Base-by-base conservation (phyloP, 257 asterid species). In the Mentha longifolia region DNA sequence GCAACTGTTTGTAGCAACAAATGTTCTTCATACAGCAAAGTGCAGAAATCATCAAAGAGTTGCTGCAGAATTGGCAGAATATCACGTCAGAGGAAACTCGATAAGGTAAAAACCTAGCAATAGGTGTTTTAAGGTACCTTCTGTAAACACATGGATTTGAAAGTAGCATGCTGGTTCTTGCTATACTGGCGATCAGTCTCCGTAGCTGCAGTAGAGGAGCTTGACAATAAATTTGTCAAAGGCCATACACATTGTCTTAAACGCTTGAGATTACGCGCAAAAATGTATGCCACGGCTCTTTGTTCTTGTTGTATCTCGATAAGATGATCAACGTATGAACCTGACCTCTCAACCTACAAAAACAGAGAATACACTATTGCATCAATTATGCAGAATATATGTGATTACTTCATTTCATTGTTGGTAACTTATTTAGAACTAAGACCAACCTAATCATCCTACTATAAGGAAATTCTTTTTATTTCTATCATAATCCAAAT, bases 251-350 rank as follows among this genome's bases (percentile, higher is more conserved):
- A 81, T 39, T 88, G 85, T 76, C 85, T 85, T 76, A 95, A 77
- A 69, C 76, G 25, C 61, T 83, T 79, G 8, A 95, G 91, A 80
- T 82, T 83, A 68, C 78, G 60, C 3, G 88, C 77, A 64, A 92
- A 85, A 69, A 67, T 77, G 77, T 95, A 95, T 62, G 87, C 93
- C 31, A 71, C 79, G 9, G 76, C 88, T 75, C 99, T 90, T 76
- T 95, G 99, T 72, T 88, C 98, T 92, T 95, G 99, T 64, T 89
- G 99, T 72, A 95, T 88, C 80, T 81, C 86, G 3, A 89, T 74
- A 58, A 92, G 92, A 81, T 95, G 97, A 73, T 89, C 85, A 71
- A 88, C 76, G 46, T 85, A 95, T 49, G 97, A 95, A 59, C 88
- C 61, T 9, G 96, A 83, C 74, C 80, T 77, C 70, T 84, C 74